phyloP scores from a whole-genome alignment of 495 filamentous ascomycete genomes.

The Xylaria curta region DNA sequence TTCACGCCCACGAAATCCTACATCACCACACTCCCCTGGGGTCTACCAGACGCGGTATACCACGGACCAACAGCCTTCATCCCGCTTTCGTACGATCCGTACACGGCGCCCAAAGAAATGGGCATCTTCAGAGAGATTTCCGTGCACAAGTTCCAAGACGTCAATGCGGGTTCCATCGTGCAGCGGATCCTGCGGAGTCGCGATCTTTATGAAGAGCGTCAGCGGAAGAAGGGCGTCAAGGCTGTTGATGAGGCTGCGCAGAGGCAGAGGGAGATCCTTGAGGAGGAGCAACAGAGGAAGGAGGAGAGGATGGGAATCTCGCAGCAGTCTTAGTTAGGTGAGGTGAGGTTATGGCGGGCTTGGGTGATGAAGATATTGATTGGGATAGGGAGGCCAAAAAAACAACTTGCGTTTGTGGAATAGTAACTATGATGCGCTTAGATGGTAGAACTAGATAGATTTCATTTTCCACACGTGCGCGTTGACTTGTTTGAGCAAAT shows the following conservation, averaged over 20 bases:
- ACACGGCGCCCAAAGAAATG: slow-evolving; percentile 75
- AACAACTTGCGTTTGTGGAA: neutral
- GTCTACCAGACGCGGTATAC: slow-evolving; percentile 82
- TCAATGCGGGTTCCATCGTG: slow-evolving; percentile 94
- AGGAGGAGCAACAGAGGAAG: slow-evolving; percentile 55
- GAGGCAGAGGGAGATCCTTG: slow-evolving; percentile 58
- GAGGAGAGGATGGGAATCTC: slow-evolving; percentile 38
- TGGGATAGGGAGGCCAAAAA: neutral
- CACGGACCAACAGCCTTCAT: slow-evolving; percentile 95
- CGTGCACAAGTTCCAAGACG: slow-evolving; percentile 76
- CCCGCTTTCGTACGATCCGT: slow-evolving; percentile 85
- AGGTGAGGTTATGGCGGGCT: neutral
- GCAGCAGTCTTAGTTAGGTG: slow-evolving; percentile 6
- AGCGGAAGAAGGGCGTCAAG: slow-evolving; percentile 87
- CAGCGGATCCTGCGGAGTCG: slow-evolving; percentile 83
- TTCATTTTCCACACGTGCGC: neutral
- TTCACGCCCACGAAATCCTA: slow-evolving; percentile 81
- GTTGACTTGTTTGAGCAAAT: neutral
- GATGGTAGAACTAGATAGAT: slow-evolving; percentile 11
- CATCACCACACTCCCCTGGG: slow-evolving; percentile 74
- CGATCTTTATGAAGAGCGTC: slow-evolving; percentile 85
- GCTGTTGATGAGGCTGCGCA: slow-evolving; percentile 70
- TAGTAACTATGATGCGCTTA: neutral
- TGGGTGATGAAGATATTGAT: neutral
- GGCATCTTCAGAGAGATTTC: slow-evolving; percentile 78